Conservation (phyloP, 495 filamentous ascomycete species). For the Neurospora africana region DNA sequence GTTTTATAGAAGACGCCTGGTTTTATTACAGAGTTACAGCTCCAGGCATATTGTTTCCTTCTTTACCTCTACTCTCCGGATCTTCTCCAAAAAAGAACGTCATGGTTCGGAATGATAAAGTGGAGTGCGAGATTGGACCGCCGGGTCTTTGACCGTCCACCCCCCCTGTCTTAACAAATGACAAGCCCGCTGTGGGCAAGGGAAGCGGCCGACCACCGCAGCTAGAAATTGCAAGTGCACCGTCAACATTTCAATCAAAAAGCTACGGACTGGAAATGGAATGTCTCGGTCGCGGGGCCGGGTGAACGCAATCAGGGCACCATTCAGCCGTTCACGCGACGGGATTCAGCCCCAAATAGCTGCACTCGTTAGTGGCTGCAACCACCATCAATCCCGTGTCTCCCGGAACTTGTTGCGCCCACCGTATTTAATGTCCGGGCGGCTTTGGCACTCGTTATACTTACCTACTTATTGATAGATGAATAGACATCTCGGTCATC, state of each 20-base stretch:
- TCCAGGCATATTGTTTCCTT: background rate
- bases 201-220: background rate
- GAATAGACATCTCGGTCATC: no score
- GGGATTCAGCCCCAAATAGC: background rate
- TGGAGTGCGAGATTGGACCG: background rate
- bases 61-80: background rate
- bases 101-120: background rate
- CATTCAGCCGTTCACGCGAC: background rate
- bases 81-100: background rate
- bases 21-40: background rate
- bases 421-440: background rate
- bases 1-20: background rate
- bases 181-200: background rate
- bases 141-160: background rate
- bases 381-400: background rate
- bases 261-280: background rate
- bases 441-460: background rate
- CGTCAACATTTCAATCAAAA: background rate
- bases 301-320: no score
- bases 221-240: background rate
- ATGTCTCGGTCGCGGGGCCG: background rate
- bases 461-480: no score
- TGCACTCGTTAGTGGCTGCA: background rate
- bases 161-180: background rate
- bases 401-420: background rate